Evolutionary conservation across 2,329 filamentous ascomycete species (phyloP).

Genomic region (Ophiostoma sp.): DNA sequence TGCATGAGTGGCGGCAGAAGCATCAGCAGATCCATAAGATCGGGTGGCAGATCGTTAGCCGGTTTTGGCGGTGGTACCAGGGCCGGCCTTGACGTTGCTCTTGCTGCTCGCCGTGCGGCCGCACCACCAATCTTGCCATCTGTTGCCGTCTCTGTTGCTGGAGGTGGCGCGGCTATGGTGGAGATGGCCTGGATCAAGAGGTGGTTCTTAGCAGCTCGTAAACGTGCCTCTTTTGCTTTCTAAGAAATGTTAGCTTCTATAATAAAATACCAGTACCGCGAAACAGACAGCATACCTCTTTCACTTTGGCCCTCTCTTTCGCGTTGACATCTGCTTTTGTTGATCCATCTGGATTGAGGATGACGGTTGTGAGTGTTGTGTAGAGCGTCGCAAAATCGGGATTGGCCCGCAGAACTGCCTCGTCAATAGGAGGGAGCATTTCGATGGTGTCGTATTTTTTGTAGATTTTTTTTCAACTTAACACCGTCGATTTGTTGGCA

Average conservation of each 20-base stretch:
- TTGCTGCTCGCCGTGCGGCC: conserved; percentile 26
- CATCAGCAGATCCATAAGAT: conserved; percentile 54
- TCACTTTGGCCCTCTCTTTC: conserved; percentile 51
- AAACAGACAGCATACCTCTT: conserved; percentile 45
- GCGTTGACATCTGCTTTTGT: conserved; percentile 53
- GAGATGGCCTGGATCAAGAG: conserved; percentile 54
- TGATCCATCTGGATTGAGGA: conserved; percentile 60
- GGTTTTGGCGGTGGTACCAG: conserved; percentile 32
- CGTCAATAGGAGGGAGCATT: conserved; percentile 62
- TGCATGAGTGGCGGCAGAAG: conserved; percentile 53
- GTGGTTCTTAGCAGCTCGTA: conserved; percentile 50
- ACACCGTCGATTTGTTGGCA: not conserved
- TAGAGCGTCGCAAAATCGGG: conserved; percentile 63
- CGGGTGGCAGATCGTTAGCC: conserved; percentile 31
- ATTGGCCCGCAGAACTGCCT: conserved; percentile 55
- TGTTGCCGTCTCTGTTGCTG: conserved; percentile 30
- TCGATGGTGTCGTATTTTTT: not conserved
- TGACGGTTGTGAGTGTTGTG: conserved; percentile 51
- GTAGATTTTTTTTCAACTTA: not conserved
- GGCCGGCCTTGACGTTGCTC: not conserved
- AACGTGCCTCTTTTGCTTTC: conserved; percentile 53
- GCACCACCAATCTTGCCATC: not conserved
- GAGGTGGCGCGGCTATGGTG: conserved; percentile 43
- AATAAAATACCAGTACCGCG: not conserved
- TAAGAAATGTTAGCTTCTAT: conserved; percentile 31